Evolutionary conservation across 176 grass and related monocot species (phyloP).

Genomic region (Saccharum officinarum): DNA sequence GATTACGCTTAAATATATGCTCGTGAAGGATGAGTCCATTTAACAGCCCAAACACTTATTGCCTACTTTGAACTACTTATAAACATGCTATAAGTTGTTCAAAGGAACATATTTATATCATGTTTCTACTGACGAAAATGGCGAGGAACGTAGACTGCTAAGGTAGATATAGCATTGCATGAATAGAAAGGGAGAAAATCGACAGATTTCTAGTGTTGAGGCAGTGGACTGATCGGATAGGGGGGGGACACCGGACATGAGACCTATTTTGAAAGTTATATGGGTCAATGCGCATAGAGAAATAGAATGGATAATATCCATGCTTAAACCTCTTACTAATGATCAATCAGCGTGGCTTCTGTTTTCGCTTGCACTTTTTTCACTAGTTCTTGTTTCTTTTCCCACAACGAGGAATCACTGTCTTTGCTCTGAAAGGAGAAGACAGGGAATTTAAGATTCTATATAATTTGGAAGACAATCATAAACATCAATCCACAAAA

Average conservation of each 20-base stretch:
- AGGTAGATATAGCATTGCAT: no score
- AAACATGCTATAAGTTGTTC: not conserved
- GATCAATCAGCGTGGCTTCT: not conserved
- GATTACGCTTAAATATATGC: not conserved
- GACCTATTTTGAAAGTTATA: no score
- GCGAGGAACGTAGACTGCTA: no score
- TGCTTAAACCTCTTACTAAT: not conserved
- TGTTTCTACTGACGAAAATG: no score
- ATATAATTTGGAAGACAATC: not conserved
- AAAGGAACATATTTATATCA: no score
- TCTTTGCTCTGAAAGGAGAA: not conserved
- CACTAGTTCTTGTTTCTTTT: not conserved
- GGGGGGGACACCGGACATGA: no score
- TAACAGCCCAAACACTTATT: not conserved
- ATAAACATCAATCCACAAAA: not conserved
- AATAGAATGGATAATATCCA: slow-evolving; percentile 2
- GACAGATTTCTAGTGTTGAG: no score
- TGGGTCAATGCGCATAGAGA: not conserved
- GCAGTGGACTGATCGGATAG: no score
- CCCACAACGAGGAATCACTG: not conserved
- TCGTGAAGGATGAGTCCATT: not conserved
- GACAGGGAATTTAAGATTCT: not conserved
- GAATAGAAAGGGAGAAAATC: not conserved
- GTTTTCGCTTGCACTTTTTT: not conserved
- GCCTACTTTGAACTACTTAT: no score